Conservation (phyloP, 2,329 filamentous ascomycete genomes). For the Claviceps paspali region DNA sequence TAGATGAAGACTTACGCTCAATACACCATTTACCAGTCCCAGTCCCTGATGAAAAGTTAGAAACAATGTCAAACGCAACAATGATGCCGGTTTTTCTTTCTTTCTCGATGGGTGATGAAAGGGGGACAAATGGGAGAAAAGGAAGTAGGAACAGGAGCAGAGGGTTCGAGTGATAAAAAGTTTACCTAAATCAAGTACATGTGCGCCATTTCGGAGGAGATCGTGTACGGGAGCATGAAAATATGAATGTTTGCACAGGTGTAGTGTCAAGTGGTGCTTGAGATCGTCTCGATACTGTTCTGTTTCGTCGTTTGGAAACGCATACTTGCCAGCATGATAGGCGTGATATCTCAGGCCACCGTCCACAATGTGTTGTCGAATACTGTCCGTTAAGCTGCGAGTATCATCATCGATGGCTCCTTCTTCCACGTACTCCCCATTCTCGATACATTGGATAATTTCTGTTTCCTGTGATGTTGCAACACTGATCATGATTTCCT, state of each 20-base stretch:
- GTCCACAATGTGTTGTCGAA: slow-evolving; percentile 27
- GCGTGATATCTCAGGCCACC: slow-evolving; percentile 25
- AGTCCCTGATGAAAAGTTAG: slow-evolving; percentile 21
- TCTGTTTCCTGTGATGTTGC: slow-evolving; percentile 15
- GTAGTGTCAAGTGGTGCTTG: slow-evolving; percentile 24
- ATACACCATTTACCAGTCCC: slow-evolving; percentile 37
- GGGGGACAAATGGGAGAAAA: neutral
- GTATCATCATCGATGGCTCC: slow-evolving; percentile 18
- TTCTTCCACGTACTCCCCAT: slow-evolving; percentile 14
- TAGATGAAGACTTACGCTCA: slow-evolving; percentile 25
- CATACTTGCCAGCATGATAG: slow-evolving; percentile 26
- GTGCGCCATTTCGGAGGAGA: slow-evolving; percentile 21
- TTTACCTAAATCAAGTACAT: slow-evolving; percentile 33
- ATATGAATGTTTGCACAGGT: slow-evolving; percentile 22
- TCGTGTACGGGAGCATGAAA: slow-evolving; percentile 30
- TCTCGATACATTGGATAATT: slow-evolving; percentile 18
- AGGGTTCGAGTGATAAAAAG: slow-evolving; percentile 8
- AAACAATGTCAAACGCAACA: neutral
- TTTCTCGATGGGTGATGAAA: too few relatives aligned
- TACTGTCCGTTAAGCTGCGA: slow-evolving; percentile 25
- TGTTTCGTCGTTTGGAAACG: slow-evolving; percentile 27
- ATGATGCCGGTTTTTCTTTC: too few relatives aligned
- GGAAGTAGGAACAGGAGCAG: neutral
- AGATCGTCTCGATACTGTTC: slow-evolving; percentile 27
- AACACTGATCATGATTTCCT: slow-evolving; percentile 14